Base-by-base conservation (phyloP, 768 basidiomycete species). In the Pholiota microspora region DNA sequence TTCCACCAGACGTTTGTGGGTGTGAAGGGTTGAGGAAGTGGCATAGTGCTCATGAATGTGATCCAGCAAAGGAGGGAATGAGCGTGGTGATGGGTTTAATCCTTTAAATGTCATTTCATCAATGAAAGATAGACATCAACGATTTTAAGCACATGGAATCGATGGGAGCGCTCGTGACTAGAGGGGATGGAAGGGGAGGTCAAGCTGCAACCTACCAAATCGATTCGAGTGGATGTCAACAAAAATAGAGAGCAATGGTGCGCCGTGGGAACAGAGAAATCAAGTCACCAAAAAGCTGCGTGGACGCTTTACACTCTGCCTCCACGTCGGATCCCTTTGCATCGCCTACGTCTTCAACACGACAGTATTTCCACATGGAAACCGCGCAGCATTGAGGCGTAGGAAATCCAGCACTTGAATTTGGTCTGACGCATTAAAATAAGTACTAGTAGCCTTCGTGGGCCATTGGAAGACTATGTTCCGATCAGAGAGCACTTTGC, bases 1-100 rank as follows among this genome's bases (percentile, higher is more conserved):
- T 85, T 84, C 82, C 83, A 85, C 83, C 83, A 86, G 0, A 67
- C 58, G 32, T 60, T 61, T 7, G 51, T 49, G 2, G 55, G 59
- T 5, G 45, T 35, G 28, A 38, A 42, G 4, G 23, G 18, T 27
- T 34, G 29, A 31, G 29, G 29, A 6, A 6, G 12, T 31, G 29
- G 29, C 29, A 6, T 31, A 31, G 29, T 31, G 29, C 12, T 6
- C 29, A 31, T 31, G 29, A 12, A 31, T 12, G 29, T 31, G 12
- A 31, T 6, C 29, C 29, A 31, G 29, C 6, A 12, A 31, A 31
- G 12, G 7, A 12, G 12, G 29, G 12, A 31, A 12, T 12, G 12
- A 12, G 29, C 7, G 21, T 7, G 21, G 18, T 42, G 12, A n/a
- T 31, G 12, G 23, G n/a, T n/a, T n/a, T n/a, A n/a, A n/a, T n/a